Conservation (phyloP, 225 moss, liverwort and hornwort species). For the Pseudoscleropodium purum region DNA sequence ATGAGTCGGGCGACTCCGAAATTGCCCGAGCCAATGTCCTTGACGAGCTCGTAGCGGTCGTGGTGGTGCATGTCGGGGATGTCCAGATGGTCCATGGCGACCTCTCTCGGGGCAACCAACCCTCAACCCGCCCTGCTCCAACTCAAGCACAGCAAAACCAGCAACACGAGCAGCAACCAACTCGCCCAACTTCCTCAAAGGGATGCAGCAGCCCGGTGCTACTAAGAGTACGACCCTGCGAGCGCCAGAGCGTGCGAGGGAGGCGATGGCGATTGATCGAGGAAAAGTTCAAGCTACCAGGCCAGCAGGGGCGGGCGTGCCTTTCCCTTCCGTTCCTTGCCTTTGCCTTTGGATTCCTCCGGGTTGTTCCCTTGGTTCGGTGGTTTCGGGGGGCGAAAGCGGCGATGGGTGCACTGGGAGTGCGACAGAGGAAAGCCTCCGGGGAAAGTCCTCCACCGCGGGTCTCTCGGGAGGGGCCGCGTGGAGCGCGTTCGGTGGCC, state of each 20-base stretch:
- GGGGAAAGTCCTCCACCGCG: neutral
- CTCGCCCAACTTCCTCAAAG: neutral
- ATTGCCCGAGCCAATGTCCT: conserved; percentile 73
- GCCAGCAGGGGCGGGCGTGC: neutral
- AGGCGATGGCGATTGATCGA: neutral
- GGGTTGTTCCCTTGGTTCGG: neutral
- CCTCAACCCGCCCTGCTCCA: neutral
- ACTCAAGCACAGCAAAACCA: neutral
- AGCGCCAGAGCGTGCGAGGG: neutral
- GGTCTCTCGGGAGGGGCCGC: neutral
- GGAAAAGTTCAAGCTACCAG: neutral
- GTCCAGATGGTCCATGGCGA: conserved; percentile 28
- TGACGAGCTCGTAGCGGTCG: conserved; percentile 67
- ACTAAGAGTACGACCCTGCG: neutral
- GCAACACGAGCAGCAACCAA: neutral
- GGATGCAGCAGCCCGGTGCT: neutral
- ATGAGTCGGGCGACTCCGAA: conserved; percentile 68
- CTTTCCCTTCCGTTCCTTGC: neutral
- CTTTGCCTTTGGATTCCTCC: neutral
- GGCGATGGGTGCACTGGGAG: neutral
- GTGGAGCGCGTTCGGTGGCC: neutral
- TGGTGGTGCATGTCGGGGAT: conserved; percentile 55
- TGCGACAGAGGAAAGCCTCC: rapidly evolving
- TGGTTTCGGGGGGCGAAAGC: neutral
- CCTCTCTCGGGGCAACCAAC: neutral